A percentile compares a stretch with the other conserved stretches of the same genome.
phyloP scores from a whole-genome alignment of 352 stramenopile genomes.

The Pythium guiyangense region DNA sequence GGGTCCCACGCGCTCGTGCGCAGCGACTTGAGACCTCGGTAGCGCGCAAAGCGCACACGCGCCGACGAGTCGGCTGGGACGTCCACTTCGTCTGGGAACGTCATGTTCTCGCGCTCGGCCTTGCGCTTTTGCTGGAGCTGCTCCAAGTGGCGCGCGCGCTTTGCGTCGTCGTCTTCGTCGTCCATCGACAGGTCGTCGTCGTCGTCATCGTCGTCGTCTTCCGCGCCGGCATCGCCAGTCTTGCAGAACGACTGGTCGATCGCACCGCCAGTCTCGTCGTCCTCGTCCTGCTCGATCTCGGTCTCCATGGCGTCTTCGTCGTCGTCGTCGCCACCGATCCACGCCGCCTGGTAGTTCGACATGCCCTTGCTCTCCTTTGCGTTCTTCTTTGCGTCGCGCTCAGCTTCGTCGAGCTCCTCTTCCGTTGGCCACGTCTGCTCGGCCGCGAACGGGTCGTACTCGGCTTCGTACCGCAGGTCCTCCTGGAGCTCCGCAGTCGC shows the following conservation, averaged over 20 bases:
- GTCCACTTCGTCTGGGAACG: constrained; percentile 96
- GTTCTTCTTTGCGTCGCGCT: constrained; percentile 52
- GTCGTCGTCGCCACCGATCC: constrained; percentile 83
- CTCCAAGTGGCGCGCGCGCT: constrained; percentile 26
- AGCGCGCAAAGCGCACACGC: constrained; percentile 81
- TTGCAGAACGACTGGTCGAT: constrained; percentile 84
- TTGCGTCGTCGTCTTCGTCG: constrained; percentile 59
- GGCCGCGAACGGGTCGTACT: constrained; percentile 92
- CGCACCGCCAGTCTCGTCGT: constrained; percentile 20
- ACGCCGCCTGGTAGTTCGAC: constrained; percentile 94
- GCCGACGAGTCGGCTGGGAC: constrained; percentile 50
- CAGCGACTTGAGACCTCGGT: constrained; percentile 96
- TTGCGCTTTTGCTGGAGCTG: constrained; percentile 79
- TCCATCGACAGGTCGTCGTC: constrained; percentile 75
- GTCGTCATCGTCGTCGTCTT: constrained; percentile 57
- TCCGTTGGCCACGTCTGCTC: constrained; percentile 98
- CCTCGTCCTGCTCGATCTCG: constrained; percentile 38
- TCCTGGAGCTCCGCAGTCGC: constrained; percentile 61
- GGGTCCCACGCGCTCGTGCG: constrained; percentile 96
- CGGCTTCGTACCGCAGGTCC: constrained; percentile 84
- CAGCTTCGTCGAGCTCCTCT: constrained; percentile 92
- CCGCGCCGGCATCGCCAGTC: constrained; percentile 44
- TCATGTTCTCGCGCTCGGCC: constrained; percentile 90
- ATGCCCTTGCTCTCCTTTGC: constrained; percentile 47
- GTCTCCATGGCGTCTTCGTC: constrained; percentile 41